A percentile compares a stretch with the other conserved stretches of the same genome.
Evolutionary conservation across 1,284 basidiomycete genomes (phyloP).

Genomic region (Puccinia horiana): DNA sequence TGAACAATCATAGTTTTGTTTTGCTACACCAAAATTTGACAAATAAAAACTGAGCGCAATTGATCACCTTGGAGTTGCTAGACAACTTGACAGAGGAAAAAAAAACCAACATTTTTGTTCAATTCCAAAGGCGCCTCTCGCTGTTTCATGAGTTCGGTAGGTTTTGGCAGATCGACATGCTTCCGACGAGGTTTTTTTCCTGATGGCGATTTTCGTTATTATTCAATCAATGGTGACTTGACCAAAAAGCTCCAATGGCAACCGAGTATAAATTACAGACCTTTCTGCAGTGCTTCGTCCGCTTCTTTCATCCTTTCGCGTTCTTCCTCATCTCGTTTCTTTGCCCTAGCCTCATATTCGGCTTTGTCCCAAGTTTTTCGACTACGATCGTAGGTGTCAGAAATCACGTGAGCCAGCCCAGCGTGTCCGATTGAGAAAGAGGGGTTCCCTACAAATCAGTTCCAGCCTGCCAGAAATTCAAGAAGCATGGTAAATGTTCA

Average conservation of each 20-base stretch:
- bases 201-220: constrained; percentile 57
- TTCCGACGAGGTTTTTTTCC: constrained; percentile 73
- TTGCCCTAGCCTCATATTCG: constrained; percentile 55
- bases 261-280: constrained; percentile 22
- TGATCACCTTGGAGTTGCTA: neutral
- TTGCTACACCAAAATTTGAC: constrained; percentile 58
- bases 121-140: constrained; percentile 78
- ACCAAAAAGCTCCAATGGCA: neutral
- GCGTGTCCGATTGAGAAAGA: neutral
- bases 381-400: neutral
- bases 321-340: constrained; percentile 53
- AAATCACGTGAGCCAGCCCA: neutral
- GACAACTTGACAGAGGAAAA: neutral
- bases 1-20: constrained; percentile 87
- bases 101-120: constrained; percentile 70
- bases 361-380: constrained; percentile 55
- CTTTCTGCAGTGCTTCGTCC: constrained; percentile 52
- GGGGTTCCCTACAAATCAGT: constrained; percentile 38
- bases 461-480: constrained; percentile 16
- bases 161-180: constrained; percentile 72
- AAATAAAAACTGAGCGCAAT: neutral
- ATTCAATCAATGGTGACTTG: neutral
- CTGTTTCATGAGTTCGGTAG: constrained; percentile 83
- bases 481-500: neutral
- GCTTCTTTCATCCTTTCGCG: constrained; percentile 52